Conservation (phyloP, 192 early-diverging fungal species). For the Ambispora gerdemannii region DNA sequence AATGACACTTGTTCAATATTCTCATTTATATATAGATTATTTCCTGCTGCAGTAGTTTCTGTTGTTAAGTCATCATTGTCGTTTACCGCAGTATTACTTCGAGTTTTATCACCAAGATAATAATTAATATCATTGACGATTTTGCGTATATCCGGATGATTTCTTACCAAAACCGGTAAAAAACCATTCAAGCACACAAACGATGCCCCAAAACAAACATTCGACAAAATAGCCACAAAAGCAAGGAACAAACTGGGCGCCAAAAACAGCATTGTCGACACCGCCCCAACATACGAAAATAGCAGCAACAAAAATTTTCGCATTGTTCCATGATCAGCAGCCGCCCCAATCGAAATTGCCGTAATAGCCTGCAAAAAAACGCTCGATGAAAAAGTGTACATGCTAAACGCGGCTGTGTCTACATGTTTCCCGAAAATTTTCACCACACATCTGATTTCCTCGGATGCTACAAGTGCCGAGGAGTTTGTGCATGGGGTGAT, state of each 20-base stretch:
- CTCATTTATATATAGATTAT: no score
- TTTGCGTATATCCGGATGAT: conserved; percentile 30
- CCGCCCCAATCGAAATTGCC: conserved; percentile 39
- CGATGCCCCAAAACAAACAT: conserved; percentile 47
- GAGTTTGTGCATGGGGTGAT: conserved; percentile 21
- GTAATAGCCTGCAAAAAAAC: conserved; percentile 43
- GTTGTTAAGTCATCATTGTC: neutral
- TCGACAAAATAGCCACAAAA: conserved; percentile 41
- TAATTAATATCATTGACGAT: conserved; percentile 19
- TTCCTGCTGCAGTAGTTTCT: neutral
- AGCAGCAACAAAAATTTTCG: conserved; percentile 44
- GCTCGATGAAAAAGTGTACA: conserved; percentile 42
- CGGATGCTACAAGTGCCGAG: neutral
- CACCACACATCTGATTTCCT: conserved; percentile 37
- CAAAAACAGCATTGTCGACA: conserved; percentile 47
- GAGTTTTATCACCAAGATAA: neutral
- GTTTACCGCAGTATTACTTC: neutral
- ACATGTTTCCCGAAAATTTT: conserved; percentile 35
- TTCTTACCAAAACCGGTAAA: conserved; percentile 45
- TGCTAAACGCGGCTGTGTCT: conserved; percentile 44
- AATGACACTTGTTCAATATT: no score
- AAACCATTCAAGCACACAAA: conserved; percentile 54
- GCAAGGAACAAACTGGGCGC: conserved; percentile 37
- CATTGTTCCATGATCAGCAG: conserved; percentile 39
- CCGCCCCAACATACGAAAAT: conserved; percentile 40